A percentile compares a stretch with the other conserved stretches of the same genome.
Evolutionary conservation across 495 filamentous ascomycete species (phyloP).

Genomic region (Tetracladium setigerum): DNA sequence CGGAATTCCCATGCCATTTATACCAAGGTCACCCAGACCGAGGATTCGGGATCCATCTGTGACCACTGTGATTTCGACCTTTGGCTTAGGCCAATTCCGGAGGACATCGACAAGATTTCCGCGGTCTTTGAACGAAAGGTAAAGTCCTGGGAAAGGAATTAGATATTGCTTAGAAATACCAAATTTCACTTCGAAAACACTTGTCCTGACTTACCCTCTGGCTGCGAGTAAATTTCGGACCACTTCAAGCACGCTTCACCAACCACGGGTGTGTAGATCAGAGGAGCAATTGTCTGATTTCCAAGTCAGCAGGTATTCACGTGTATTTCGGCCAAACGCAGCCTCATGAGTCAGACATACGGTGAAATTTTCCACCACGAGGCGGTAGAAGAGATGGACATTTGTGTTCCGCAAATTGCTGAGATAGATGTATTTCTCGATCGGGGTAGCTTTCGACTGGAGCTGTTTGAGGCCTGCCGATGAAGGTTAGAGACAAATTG

Average conservation of each 20-base stretch:
- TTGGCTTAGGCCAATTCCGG: slow-evolving; percentile 65
- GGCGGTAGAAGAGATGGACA: slow-evolving; percentile 70
- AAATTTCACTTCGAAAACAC: not conserved
- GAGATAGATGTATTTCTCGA: slow-evolving; percentile 76
- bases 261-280: slow-evolving; percentile 78
- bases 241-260: slow-evolving; percentile 75
- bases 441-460: slow-evolving; percentile 53
- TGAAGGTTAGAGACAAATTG: slow-evolving; percentile 2
- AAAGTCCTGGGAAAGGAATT: slow-evolving; percentile 45
- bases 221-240: slow-evolving; percentile 76
- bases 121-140: slow-evolving; percentile 69
- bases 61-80: slow-evolving; percentile 74
- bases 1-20: slow-evolving; percentile 82
- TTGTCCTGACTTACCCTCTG: slow-evolving; percentile 50
- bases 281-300: slow-evolving; percentile 47
- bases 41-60: slow-evolving; percentile 77
- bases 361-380: slow-evolving; percentile 63
- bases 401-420: slow-evolving; percentile 68
- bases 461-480: slow-evolving; percentile 55
- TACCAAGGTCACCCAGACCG: slow-evolving; percentile 70
- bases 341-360: slow-evolving; percentile 31
- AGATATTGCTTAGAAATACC: not conserved
- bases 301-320: slow-evolving; percentile 4
- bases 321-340: not conserved
- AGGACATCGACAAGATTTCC: slow-evolving; percentile 64